These are phyloP conservation scores for Polygonum aviculare DNA, from an alignment of 148 eudicot genomes.

Conservation along the genomic window DNA sequence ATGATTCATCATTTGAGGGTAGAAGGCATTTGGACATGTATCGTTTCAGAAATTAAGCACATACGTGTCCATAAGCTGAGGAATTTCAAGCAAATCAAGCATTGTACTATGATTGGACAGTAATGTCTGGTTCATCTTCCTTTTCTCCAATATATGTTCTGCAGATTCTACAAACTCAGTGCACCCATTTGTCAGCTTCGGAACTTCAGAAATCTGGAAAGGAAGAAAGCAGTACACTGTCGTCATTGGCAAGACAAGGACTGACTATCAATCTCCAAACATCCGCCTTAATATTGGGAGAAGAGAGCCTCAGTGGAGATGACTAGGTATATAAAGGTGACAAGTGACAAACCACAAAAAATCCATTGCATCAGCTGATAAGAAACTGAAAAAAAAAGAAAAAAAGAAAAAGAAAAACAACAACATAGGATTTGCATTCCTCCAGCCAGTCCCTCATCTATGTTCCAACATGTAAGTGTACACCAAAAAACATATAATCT, in stretches of 20 bases:
- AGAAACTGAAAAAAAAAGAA: background rate
- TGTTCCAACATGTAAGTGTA: background rate
- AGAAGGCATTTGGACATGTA: background rate
- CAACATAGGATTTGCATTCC: background rate
- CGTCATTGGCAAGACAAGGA: background rate
- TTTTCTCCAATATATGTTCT: conserved; percentile 78
- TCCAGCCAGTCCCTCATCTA: background rate
- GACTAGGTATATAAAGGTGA: background rate
- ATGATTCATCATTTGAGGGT: background rate
- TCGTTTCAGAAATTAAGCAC: conserved; percentile 18
- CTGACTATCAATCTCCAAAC: background rate
- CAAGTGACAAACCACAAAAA: background rate
- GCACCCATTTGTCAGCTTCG: conserved; percentile 93
- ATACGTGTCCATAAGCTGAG: conserved; percentile 99
- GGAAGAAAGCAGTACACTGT: conserved; percentile 8
- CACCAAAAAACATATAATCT: background rate
- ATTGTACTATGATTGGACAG: conserved; percentile 87
- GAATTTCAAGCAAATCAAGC: conserved; percentile 99
- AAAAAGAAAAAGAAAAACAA: too few relatives aligned
- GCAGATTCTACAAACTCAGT: conserved; percentile 86
- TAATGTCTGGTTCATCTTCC: conserved; percentile 93
- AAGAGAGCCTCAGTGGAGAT: background rate
- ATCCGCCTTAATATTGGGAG: background rate
- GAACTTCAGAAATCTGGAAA: conserved; percentile 82
- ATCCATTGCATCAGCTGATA: background rate